Conservation (phyloP, 2,329 filamentous ascomycete species). For the Fusarium succisae region DNA sequence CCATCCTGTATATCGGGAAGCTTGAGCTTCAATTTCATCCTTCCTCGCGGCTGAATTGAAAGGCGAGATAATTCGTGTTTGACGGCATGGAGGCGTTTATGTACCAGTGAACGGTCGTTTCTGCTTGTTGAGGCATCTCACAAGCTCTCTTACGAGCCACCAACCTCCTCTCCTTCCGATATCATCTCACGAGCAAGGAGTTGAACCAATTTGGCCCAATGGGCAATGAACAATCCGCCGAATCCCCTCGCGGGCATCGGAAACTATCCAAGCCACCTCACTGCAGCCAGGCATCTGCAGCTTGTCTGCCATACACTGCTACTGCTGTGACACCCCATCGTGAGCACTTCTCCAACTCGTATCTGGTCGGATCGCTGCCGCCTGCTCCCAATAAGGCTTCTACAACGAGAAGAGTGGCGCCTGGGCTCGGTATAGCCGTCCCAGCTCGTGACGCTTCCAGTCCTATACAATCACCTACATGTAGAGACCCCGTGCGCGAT, state of each 20-base stretch:
- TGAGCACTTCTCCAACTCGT: constrained; percentile 46
- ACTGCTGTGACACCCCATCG: constrained; percentile 41
- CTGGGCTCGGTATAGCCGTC: constrained; percentile 35
- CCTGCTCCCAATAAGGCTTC: constrained; percentile 24
- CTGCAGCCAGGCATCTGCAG: constrained; percentile 51
- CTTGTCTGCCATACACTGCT: constrained; percentile 53
- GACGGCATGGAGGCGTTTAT: constrained; percentile 39
- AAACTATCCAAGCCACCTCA: constrained; percentile 63
- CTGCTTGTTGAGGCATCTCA: constrained; percentile 37
- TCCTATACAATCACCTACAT: constrained; percentile 20
- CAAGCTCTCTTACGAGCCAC: constrained; percentile 24
- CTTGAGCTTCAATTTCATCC: constrained; percentile 1
- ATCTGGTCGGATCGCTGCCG: constrained; percentile 44
- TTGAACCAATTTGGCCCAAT: constrained; percentile 46
- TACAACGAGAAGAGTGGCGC: constrained; percentile 17
- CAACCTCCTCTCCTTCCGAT: constrained; percentile 18
- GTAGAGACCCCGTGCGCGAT: constrained; percentile 28
- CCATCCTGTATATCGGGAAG: background rate
- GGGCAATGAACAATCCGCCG: constrained; percentile 61
- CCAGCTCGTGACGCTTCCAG: constrained; percentile 21
- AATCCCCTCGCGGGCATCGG: constrained; percentile 55
- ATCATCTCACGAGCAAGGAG: constrained; percentile 24
- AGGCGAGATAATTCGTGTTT: constrained; percentile 23
- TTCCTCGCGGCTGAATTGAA: constrained; percentile 3
- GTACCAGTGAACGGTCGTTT: constrained; percentile 35